Percentiles rank a stretch among this genome's conserved stretches.
phyloP scores from a whole-genome alignment of 371 early-diverging fungal species.

The Modicella reniformis region DNA sequence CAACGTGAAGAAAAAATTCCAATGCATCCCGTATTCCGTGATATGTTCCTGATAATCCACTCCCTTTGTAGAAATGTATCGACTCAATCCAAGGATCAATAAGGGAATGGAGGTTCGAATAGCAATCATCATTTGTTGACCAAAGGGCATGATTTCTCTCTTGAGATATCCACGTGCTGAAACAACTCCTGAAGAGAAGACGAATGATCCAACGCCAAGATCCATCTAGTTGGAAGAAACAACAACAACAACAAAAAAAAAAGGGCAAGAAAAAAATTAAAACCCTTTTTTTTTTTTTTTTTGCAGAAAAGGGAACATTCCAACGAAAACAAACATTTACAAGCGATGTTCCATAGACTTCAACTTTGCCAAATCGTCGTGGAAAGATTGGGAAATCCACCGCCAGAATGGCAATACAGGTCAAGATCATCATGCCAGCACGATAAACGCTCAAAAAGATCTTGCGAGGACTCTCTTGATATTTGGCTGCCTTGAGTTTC shows the following conservation, averaged over 20 bases:
- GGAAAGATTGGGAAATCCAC: slow-evolving; percentile 97
- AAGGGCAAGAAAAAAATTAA: too few relatives aligned
- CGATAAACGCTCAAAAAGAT: slow-evolving; percentile 77
- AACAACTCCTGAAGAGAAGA: slow-evolving; percentile 85
- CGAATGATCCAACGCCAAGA: slow-evolving; percentile 84
- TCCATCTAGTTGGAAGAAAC: too few relatives aligned
- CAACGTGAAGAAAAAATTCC: slow-evolving; percentile 98
- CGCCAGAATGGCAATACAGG: slow-evolving; percentile 88
- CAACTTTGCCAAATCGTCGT: slow-evolving; percentile 90
- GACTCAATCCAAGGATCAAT: slow-evolving; percentile 75
- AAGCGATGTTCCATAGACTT: slow-evolving; percentile 91
- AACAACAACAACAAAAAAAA: too few relatives aligned
- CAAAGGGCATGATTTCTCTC: slow-evolving; percentile 30
- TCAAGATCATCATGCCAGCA: slow-evolving; percentile 80
- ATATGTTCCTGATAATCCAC: slow-evolving; percentile 94
- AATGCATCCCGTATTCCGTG: slow-evolving; percentile 96
- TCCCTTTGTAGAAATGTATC: slow-evolving; percentile 79
- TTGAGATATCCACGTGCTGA: slow-evolving; percentile 67
- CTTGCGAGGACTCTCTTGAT: slow-evolving; percentile 42
- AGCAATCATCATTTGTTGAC: slow-evolving; percentile 33
- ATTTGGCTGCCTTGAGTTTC: slow-evolving; percentile 21
- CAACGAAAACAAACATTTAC: too few relatives aligned
- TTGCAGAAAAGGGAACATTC: too few relatives aligned
- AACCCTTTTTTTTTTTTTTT: too few relatives aligned
- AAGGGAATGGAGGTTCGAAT: slow-evolving; percentile 65